Percentiles rank a stretch among this genome's conserved stretches.
Conservation (phyloP, 148 eudicot species). For the Beta vulgaris region DNA sequence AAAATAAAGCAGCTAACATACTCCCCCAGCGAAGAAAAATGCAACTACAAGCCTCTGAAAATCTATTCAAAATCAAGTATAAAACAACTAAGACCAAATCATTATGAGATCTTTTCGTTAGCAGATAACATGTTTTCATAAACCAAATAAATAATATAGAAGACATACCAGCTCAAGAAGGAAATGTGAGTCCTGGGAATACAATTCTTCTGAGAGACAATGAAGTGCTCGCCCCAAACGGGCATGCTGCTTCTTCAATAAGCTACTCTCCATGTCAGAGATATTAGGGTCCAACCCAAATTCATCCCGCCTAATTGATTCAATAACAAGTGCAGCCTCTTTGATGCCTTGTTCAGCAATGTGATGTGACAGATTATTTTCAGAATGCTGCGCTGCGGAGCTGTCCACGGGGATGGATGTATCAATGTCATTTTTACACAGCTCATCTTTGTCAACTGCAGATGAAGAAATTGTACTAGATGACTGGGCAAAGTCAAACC, state of each 20-base stretch:
- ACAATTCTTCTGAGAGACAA: constrained; percentile 93
- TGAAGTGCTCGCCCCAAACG: constrained; percentile 95
- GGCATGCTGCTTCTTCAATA: constrained; percentile 89
- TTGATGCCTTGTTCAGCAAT: constrained; percentile 19
- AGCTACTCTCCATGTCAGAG: constrained; percentile 49
- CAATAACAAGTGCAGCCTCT: constrained; percentile 55
- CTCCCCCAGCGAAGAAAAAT: background rate
- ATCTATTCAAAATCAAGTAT: background rate
- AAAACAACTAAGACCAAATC: background rate
- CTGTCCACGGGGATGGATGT: constrained; percentile 2
- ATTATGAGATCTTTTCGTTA: background rate
- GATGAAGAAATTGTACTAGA: constrained; percentile 23
- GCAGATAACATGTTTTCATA: background rate
- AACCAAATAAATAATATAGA: background rate
- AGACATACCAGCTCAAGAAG: constrained; percentile 80
- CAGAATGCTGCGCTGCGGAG: constrained; percentile 13
- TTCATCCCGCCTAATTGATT: constrained; percentile 83
- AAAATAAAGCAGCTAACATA: background rate
- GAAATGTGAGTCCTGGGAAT: constrained; percentile 96
- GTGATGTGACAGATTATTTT: constrained; percentile 12
- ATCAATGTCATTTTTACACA: constrained; percentile 16
- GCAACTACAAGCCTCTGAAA: background rate
- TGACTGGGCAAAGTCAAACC: constrained; percentile 13
- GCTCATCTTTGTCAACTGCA: constrained; percentile 29
- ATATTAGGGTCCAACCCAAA: constrained; percentile 74